Base-by-base conservation (phyloP, 2,329 filamentous ascomycete genomes). In the Fusarium pseudograminearum region DNA sequence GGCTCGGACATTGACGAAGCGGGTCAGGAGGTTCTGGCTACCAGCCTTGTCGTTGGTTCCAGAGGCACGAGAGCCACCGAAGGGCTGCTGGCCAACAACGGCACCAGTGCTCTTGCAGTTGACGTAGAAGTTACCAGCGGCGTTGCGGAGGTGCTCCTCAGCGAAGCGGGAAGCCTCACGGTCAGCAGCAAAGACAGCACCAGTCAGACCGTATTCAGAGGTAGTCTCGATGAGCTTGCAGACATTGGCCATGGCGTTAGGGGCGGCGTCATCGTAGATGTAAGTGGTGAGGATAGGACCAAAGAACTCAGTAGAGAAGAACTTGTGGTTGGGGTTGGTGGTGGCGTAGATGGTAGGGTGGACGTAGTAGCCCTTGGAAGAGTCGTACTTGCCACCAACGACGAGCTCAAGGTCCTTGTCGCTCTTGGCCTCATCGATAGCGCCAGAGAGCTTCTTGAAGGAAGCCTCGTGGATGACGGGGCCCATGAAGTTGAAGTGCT, bases 71-170 rank as follows among this genome's bases (percentile, higher is more conserved):
- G 88, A 86, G 55, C 90, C 90, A 24, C 90, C 90, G 76, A 92
- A 92, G 6, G 90, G 87, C 81, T 92, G 90, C 81, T 92, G 90
- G 16, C 89, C 90, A 10, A 92, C 90, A 26, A 93, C 89, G 18
- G 90, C 90, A 40, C 90, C 90, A 3, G 90, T 92, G 79, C 88
- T 90, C 86, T 94, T 94, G 83, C 90, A 92, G 83, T 94, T 95
- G 81, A 95, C 85, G 82, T 95, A 95, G 78, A 94, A 94, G 83
- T 95, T 95, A 42, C 92, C 92, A 1, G 92, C 92, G 0, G 90
- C 83, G 77, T 94, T 89, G 69, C 91, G 85, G 55, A 95, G 84
- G 65, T 84, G 86, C 72, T 93, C 87, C 79, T 94, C 91, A 1
- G 91, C 92, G 58, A 85, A 84, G 26, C 89, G 86, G 62, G 94